Conservation (phyloP, 495 filamentous ascomycete species). For the Pseudevernia furfuracea region DNA sequence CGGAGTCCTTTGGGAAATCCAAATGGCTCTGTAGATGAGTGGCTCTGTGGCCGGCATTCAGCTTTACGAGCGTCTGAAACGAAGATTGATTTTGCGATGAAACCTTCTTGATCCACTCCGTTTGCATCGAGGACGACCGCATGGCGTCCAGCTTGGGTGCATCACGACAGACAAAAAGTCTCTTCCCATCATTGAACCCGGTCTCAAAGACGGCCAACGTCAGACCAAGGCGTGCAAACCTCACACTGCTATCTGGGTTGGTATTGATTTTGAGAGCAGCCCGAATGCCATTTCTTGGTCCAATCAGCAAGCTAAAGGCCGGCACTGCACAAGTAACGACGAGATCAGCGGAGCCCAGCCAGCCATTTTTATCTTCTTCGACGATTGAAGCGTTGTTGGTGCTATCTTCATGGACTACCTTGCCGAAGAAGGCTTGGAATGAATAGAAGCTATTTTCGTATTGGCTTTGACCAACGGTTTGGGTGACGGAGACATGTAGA, state of each 20-base stretch:
- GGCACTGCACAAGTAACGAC: conserved; percentile 13
- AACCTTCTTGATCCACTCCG: neutral
- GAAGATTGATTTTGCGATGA: neutral
- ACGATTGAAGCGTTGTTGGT: neutral
- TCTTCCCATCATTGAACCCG: neutral
- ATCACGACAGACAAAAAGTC: conserved; percentile 4
- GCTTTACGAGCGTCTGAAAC: neutral
- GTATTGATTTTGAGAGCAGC: conserved; percentile 10
- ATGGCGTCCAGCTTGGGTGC: conserved; percentile 1
- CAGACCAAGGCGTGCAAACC: neutral
- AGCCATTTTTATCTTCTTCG: conserved; percentile 14
- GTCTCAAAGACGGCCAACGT: neutral
- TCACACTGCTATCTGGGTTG: conserved; percentile 2
- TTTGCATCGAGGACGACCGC: neutral
- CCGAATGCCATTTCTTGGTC: conserved; percentile 6
- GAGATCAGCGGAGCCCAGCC: conserved; percentile 15
- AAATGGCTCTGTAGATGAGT: conserved; percentile 1
- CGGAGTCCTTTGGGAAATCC: neutral
- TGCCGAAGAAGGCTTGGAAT: conserved; percentile 17
- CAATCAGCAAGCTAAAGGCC: conserved; percentile 11
- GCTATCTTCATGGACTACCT: neutral
- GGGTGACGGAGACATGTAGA: conserved; percentile 12
- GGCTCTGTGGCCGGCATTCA: neutral
- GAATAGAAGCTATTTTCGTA: conserved; percentile 10
- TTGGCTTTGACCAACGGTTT: neutral